Base-by-base conservation (phyloP, 331 rosid genomes). In the Pyrus hybrid region DNA sequence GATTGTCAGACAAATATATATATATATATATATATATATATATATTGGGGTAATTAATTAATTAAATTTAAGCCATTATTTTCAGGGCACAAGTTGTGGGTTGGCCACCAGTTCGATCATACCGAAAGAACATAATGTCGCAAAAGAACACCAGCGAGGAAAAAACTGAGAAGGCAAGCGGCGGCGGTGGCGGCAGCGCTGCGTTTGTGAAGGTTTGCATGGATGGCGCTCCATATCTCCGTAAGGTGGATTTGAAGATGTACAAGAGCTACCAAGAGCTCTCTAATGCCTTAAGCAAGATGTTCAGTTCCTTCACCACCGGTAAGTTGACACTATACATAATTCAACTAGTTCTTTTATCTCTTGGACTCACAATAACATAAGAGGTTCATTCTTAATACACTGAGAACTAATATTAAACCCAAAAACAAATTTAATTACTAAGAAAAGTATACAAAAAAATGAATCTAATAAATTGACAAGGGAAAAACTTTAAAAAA, bases 151-250 rank as follows among this genome's bases (percentile, higher is more conserved):
- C 29, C 67, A 75, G 47, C 30, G 86, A 76, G 70, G 91, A 84
- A 1, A 56, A 67, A 3, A 82, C 63, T 2, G 79, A 76, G 23
- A 82, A 88, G 80, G 81, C 79, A 54, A 61, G 23, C 11, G 13
- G 63, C 10, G 63, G 63, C 6, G 63, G 61, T 43, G 60, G 64
- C 64, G 30, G 76, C 56, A 37, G 67, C 21, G 85, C 72, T 7
- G 87, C 95, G 61, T 90, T 89, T 69, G 99, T 95, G 21, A 95
- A 95, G 81, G 99, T 95, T 65, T 92, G 90, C 85, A 95, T 92
- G 97, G 99, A 95, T 70, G 99, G 99, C 4, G 99, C 99, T 23
- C 99, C 97, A 2, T 95, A 95, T 82, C 99, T 95, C 74, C 90
- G 99, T 14, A 95, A 95, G 86, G 97, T 95, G 65, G 99, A 95